phyloP scores from a whole-genome alignment of 805 yeast species.

The Hanseniaspora lachancei region DNA sequence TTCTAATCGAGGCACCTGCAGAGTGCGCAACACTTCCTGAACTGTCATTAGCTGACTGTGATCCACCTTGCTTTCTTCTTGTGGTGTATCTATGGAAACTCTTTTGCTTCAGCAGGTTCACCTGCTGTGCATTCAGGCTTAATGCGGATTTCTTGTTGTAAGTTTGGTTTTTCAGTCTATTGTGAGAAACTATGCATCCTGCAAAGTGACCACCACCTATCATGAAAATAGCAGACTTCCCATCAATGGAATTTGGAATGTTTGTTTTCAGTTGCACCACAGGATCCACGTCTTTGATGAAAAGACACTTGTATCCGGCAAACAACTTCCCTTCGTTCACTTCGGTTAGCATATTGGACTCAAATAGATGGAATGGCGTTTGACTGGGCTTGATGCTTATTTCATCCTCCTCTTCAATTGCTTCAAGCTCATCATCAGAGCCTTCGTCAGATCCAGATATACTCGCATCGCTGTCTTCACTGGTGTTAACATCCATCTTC shows the following conservation, averaged over 20 bases:
- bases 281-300: conserved; percentile 41
- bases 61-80: conserved; percentile 93
- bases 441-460: conserved; percentile 45
- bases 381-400: conserved; percentile 42
- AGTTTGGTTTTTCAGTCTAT: conserved; percentile 43
- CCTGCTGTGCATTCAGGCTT: conserved; percentile 47
- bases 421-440: conserved; percentile 18
- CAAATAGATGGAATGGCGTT: conserved; percentile 54
- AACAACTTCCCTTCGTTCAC: conserved; percentile 32
- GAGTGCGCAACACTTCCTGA: conserved; percentile 91
- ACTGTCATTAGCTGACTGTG: conserved; percentile 85
- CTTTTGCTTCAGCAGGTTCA: conserved; percentile 56
- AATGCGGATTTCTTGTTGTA: conserved; percentile 37
- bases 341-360: conserved; percentile 34
- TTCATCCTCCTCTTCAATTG: conserved; percentile 27
- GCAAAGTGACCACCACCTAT: conserved; percentile 98
- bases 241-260: conserved; percentile 18
- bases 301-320: conserved; percentile 55
- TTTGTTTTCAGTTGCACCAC: conserved; percentile 28
- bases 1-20: conserved; percentile 81
- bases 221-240: conserved; percentile 71
- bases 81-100: conserved; percentile 92
- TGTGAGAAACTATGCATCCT: conserved; percentile 78
- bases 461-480: conserved; percentile 40
- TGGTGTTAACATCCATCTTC: conserved; percentile 30